phyloP scores from a whole-genome alignment of 2,329 filamentous ascomycete species.

The Penicillium sp. region DNA sequence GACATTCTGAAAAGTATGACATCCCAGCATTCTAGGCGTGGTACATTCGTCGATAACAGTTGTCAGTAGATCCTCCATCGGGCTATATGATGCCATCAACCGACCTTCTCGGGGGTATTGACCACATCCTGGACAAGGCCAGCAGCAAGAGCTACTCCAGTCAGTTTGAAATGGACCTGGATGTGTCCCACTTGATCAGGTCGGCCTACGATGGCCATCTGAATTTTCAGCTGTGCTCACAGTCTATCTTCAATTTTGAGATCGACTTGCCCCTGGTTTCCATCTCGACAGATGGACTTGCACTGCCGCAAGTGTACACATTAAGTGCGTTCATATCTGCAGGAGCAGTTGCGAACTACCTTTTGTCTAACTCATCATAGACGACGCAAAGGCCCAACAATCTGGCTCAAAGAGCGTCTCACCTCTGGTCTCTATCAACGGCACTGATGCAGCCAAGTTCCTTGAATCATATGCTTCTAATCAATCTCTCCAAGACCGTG shows the following conservation, averaged over 20 bases:
- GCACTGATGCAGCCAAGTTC: constrained; percentile 50
- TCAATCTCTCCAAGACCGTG: constrained; percentile 54
- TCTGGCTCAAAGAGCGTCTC: constrained; percentile 40
- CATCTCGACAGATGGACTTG: constrained; percentile 58
- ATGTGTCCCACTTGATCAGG: constrained; percentile 54
- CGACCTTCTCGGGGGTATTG: constrained; percentile 50
- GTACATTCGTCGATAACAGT: constrained; percentile 7
- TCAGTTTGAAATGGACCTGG: constrained; percentile 56
- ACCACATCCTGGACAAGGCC: constrained; percentile 47
- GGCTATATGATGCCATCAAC: constrained; percentile 51
- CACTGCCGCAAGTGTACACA: constrained; percentile 56
- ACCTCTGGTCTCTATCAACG: constrained; percentile 56
- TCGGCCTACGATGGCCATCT: constrained; percentile 63
- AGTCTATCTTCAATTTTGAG: constrained; percentile 48
- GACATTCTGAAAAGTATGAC: constrained; percentile 45
- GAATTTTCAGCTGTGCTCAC: constrained; percentile 27
- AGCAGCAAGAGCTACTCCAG: constrained; percentile 45
- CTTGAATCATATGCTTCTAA: constrained; percentile 46
- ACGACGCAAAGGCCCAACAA: constrained; percentile 17
- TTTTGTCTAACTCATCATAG: constrained; percentile 10
- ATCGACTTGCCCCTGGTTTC: constrained; percentile 52
- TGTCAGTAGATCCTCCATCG: constrained; percentile 46
- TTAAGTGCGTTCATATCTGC: constrained; percentile 13
- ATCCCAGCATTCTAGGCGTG: not conserved
- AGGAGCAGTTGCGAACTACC: not conserved